phyloP scores from a whole-genome alignment of 495 filamentous ascomycete species.

The Aspergillus nidulans region DNA sequence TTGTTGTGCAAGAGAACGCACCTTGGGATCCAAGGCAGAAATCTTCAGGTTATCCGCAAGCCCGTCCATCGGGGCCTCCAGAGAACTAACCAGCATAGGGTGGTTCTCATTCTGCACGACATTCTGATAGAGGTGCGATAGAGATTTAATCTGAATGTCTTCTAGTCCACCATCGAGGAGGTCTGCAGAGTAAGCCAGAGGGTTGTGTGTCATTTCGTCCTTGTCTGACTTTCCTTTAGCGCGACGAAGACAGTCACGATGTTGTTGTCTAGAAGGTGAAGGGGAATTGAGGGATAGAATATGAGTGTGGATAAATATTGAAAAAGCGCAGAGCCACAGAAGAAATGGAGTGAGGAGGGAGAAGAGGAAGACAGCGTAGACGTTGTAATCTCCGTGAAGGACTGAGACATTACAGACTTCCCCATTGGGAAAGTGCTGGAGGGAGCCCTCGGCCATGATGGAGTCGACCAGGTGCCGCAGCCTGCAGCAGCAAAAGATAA shows the following conservation, averaged over 20 bases:
- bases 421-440: constrained; percentile 9
- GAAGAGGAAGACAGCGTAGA: neutral
- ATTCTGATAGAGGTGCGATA: neutral
- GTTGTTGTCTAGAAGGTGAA: neutral
- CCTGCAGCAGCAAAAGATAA: neutral
- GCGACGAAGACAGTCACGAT: neutral
- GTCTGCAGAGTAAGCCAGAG: neutral
- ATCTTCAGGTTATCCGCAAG: neutral
- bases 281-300: neutral
- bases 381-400: neutral
- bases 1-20: neutral
- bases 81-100: neutral
- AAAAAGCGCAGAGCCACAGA: neutral
- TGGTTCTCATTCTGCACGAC: neutral
- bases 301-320: neutral
- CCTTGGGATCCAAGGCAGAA: neutral
- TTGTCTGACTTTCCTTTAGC: neutral
- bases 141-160: constrained; percentile 8
- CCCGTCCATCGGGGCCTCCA: neutral
- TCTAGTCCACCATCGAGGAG: constrained; percentile 14
- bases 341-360: neutral
- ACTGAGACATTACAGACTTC: constrained; percentile 1
- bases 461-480: too few species aligned
- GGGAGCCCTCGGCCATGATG: too few species aligned
- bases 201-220: neutral